A percentile compares a stretch with the other conserved stretches of the same genome.
phyloP scores from a whole-genome alignment of 148 eudicot species.

The Rheum nobile region DNA sequence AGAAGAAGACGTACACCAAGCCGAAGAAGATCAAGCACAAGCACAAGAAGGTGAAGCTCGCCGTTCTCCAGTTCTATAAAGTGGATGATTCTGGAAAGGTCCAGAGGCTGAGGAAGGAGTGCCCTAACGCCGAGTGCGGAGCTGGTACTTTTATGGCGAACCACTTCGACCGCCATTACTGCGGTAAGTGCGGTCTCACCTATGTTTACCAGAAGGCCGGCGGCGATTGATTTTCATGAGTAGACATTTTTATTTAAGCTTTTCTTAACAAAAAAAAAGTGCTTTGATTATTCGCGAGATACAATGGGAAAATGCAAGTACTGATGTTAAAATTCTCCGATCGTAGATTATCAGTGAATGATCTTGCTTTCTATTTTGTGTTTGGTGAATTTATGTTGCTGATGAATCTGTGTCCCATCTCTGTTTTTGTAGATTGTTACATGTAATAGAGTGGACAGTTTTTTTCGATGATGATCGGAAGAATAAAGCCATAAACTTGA shows the following conservation, averaged over 20 bases:
- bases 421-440: no score
- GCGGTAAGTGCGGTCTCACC: constrained; percentile 34
- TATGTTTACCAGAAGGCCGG: constrained; percentile 35
- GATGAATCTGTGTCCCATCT: no score
- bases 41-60: constrained; percentile 30
- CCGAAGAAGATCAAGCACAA: constrained; percentile 43
- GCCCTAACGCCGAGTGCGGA: constrained; percentile 31
- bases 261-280: background rate
- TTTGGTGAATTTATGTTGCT: background rate
- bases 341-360: background rate
- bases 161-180: constrained; percentile 32
- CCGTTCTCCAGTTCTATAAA: constrained; percentile 26
- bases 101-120: constrained; percentile 26
- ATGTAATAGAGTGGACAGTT: no score
- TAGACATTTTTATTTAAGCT: background rate
- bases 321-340: background rate
- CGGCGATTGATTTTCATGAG: constrained; percentile 13
- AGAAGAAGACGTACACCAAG: constrained; percentile 41
- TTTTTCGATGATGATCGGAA: no score
- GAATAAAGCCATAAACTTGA: no score
- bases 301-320: background rate
- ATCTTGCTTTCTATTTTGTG: background rate
- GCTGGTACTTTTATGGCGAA: constrained; percentile 36
- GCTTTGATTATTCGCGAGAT: background rate
- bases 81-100: constrained; percentile 32